A percentile compares a stretch with the other conserved stretches of the same genome.
Conservation (phyloP, 202 grass and related monocot species). For the Zizania palustris region DNA sequence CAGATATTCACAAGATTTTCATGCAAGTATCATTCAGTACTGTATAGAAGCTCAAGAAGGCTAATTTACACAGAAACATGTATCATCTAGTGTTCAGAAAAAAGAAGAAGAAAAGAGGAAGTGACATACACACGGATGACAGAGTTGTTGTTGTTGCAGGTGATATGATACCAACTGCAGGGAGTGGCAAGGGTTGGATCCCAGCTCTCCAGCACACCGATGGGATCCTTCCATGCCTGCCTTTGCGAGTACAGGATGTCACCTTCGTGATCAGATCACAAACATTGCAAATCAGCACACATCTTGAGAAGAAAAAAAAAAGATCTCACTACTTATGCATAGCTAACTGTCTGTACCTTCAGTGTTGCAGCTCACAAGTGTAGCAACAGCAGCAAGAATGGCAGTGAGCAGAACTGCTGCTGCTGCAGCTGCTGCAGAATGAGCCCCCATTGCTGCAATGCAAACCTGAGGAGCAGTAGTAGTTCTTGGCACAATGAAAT, state of each 20-base stretch:
- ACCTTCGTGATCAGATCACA: conserved; percentile 18
- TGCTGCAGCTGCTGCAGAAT: background rate
- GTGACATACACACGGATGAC: conserved; percentile 54
- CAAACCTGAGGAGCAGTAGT: background rate
- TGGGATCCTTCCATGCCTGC: conserved; percentile 51
- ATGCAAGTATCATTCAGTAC: background rate
- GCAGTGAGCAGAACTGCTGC: background rate
- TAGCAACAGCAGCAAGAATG: conserved; percentile 49
- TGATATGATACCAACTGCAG: conserved; percentile 60
- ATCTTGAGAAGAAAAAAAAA: conserved; percentile 25
- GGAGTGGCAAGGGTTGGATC: conserved; percentile 56
- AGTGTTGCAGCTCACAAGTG: conserved; percentile 58
- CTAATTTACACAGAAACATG: background rate
- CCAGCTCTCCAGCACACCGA: conserved; percentile 58
- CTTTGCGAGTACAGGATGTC: conserved; percentile 68
- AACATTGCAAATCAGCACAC: background rate
- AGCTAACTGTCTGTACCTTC: conserved; percentile 55
- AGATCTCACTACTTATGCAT: background rate
- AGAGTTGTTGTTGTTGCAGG: conserved; percentile 57
- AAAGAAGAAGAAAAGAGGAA: background rate
- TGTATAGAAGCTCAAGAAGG: conserved; percentile 9
- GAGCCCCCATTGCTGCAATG: conserved; percentile 41
- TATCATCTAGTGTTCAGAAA: background rate
- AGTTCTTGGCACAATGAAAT: conserved; percentile 13
- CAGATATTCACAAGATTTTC: conserved; percentile 3